Conservation (phyloP, 2,329 filamentous ascomycete species). For the Fusarium keratoplasticum region DNA sequence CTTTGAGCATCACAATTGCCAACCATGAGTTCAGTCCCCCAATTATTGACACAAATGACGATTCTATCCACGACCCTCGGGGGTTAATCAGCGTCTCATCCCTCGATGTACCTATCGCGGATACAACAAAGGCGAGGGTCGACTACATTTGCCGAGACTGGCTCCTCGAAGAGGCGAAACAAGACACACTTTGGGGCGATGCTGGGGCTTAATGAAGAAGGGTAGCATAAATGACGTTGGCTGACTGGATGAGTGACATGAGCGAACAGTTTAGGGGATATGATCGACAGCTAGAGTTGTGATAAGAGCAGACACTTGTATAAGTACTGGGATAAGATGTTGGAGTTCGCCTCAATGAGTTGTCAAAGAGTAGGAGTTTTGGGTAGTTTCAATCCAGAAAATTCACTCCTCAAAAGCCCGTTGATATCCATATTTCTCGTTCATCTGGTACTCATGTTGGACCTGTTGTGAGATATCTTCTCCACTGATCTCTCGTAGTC, state of each 20-base stretch:
- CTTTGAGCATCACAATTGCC: conserved; percentile 18
- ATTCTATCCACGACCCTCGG: conserved; percentile 5
- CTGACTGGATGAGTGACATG: not conserved
- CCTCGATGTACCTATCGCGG: conserved; percentile 10
- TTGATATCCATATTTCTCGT: not conserved
- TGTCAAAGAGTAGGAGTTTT: not conserved
- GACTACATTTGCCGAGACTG: conserved; percentile 30
- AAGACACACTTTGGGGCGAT: conserved; percentile 23
- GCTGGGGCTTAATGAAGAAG: not conserved
- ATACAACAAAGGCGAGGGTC: not conserved
- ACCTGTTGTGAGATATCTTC: not conserved
- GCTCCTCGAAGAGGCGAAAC: conserved; percentile 21
- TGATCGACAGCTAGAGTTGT: not conserved
- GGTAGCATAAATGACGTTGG: not conserved
- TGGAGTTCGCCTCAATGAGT: not conserved
- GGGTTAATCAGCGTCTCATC: conserved; percentile 6
- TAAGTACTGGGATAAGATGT: not conserved
- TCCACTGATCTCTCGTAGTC: not conserved
- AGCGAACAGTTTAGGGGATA: not conserved
- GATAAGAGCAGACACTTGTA: not conserved
- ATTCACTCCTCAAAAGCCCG: not conserved
- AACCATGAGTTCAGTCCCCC: conserved; percentile 27
- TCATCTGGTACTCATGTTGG: no score
- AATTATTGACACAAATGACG: conserved; percentile 4
- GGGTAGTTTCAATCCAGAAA: not conserved